A percentile compares a stretch with the other conserved stretches of the same genome.
Evolutionary conservation across 2,329 filamentous ascomycete species (phyloP).

Genomic region (Epichloe festucae): DNA sequence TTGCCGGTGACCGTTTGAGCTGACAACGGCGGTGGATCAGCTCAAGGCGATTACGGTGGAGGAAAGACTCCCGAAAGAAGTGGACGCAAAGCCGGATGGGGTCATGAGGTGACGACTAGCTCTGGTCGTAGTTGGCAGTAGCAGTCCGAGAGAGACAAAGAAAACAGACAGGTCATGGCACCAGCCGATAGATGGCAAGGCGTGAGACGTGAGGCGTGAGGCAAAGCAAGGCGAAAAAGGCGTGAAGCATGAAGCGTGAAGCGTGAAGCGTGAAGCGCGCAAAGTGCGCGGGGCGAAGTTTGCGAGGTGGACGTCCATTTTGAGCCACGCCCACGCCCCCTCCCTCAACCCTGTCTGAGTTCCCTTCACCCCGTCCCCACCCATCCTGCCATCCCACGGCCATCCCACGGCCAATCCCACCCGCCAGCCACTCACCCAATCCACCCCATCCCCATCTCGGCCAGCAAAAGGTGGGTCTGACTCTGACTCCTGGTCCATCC

Average conservation of each 20-base stretch:
- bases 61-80: not conserved
- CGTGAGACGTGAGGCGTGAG: not conserved
- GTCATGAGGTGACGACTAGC: not conserved
- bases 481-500: not conserved
- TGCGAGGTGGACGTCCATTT: not conserved
- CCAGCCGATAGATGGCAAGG: not conserved
- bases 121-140: not conserved
- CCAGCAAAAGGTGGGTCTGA: not conserved
- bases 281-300: not conserved
- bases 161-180: not conserved
- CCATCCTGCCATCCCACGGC: not conserved
- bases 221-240: too few relatives aligned
- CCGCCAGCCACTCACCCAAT: not conserved
- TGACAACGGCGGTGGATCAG: not conserved
- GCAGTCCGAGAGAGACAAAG: not conserved
- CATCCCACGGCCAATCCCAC: not conserved
- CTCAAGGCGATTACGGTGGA: not conserved
- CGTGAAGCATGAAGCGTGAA: not conserved
- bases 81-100: too few relatives aligned
- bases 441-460: not conserved
- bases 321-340: not conserved
- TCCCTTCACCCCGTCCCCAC: not conserved
- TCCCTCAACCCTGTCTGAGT: not conserved
- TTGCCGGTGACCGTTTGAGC: not conserved
- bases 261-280: not conserved